These are phyloP conservation scores for Ilyonectria mors-panacis DNA, from an alignment of 2,329 filamentous ascomycete genomes.

Conservation along the genomic window DNA sequence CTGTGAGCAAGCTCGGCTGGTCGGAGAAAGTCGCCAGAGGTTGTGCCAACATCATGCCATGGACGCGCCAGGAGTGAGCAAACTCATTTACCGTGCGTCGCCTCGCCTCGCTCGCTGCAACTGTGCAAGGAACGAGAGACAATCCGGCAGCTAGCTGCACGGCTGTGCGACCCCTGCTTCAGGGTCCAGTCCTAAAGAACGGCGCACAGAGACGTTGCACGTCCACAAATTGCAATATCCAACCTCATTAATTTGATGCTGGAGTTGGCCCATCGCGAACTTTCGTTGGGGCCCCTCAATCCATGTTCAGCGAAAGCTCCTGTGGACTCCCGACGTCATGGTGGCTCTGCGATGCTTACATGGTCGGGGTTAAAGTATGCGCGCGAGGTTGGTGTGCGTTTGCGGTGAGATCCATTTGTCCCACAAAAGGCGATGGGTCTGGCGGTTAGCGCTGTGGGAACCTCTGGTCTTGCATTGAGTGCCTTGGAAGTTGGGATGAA, in stretches of 20 bases:
- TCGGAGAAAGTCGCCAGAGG: constrained; percentile 35
- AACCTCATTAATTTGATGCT: constrained; percentile 19
- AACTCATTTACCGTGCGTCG: constrained; percentile 30
- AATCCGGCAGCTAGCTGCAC: constrained; percentile 29
- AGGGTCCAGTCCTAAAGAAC: constrained; percentile 41
- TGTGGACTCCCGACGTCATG: constrained; percentile 45
- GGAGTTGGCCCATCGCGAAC: constrained; percentile 4
- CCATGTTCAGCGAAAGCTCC: constrained; percentile 27
- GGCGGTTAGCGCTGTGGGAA: constrained; percentile 40
- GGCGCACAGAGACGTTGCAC: constrained; percentile 19
- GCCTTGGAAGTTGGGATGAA: constrained; percentile 41
- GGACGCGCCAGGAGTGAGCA: constrained; percentile 5
- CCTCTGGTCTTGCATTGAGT: constrained; percentile 30
- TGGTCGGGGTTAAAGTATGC: constrained; percentile 16
- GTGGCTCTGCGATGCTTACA: constrained; percentile 8
- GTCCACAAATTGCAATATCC: constrained; percentile 17
- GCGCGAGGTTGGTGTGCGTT: constrained; percentile 26
- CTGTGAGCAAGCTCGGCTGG: constrained; percentile 27
- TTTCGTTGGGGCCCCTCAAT: constrained; percentile 19
- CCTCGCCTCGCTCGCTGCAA: constrained; percentile 11
- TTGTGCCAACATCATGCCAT: constrained; percentile 43
- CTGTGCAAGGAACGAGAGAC: constrained; percentile 27
- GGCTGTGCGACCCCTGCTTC: constrained; percentile 34
- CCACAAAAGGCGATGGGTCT: constrained; percentile 34
- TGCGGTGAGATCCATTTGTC: constrained; percentile 40